A percentile compares a stretch with the other conserved stretches of the same genome.
phyloP scores from a whole-genome alignment of 352 stramenopile genomes.

The Phytophthora fragariae region DNA sequence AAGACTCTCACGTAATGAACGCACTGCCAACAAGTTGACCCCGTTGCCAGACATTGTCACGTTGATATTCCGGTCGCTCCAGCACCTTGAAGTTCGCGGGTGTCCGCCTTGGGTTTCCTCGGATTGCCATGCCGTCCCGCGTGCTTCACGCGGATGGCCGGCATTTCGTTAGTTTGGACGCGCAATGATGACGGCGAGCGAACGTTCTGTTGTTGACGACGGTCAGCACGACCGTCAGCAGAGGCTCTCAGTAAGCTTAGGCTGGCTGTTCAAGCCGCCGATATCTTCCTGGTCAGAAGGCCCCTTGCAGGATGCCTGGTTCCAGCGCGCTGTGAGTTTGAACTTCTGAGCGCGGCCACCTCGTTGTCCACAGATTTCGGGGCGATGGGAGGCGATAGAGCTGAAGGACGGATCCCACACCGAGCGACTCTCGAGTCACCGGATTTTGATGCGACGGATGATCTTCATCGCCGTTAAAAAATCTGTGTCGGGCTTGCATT shows the following conservation, averaged over 20 bases:
- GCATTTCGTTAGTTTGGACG: slow-evolving; percentile 3
- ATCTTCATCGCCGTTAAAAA: slow-evolving; percentile 22
- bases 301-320: background rate
- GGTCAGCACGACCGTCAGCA: background rate
- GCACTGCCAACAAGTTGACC: background rate
- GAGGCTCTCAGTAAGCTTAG: background rate
- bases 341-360: slow-evolving; percentile 26
- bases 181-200: slow-evolving; percentile 22
- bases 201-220: slow-evolving; percentile 6
- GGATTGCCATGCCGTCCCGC: slow-evolving; percentile 12
- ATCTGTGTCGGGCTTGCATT: slow-evolving; percentile 27
- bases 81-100: slow-evolving; percentile 21
- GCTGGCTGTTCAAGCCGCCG: background rate
- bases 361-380: slow-evolving; percentile 1
- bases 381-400: slow-evolving; percentile 7
- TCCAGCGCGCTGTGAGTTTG: background rate
- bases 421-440: slow-evolving; percentile 6
- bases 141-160: slow-evolving; percentile 7
- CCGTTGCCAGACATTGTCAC: background rate
- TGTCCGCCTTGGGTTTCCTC: slow-evolving; percentile 21
- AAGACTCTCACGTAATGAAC: background rate
- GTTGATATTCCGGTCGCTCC: background rate
- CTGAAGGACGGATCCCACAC: slow-evolving; percentile 4
- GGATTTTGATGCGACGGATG: slow-evolving; percentile 10
- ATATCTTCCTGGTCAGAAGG: background rate